phyloP scores from a whole-genome alignment of 2,329 filamentous ascomycete genomes.

The Grosmannia huntii region DNA sequence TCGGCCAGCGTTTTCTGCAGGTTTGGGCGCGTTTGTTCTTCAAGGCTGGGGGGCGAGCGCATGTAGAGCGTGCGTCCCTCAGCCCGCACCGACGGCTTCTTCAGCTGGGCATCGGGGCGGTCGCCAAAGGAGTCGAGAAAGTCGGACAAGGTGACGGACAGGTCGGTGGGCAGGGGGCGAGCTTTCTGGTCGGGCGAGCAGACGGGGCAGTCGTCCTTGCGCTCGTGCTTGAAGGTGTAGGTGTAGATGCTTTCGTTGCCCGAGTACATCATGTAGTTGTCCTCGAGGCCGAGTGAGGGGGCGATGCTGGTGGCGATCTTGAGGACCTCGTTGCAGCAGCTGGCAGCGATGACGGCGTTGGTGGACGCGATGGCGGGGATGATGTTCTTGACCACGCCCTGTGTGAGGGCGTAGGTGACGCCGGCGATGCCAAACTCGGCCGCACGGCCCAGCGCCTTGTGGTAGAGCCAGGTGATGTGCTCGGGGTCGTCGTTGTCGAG shows the following conservation, averaged over 20 bases:
- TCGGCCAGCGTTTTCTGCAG: conserved; percentile 65
- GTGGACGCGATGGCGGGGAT: conserved; percentile 97
- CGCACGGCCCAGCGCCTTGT: conserved; percentile 69
- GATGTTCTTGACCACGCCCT: conserved; percentile 98
- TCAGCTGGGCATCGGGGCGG: conserved; percentile 80
- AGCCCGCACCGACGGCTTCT: conserved; percentile 74
- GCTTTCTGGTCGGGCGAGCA: conserved; percentile 61
- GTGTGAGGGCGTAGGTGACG: conserved; percentile 89
- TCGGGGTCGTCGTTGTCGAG: conserved; percentile 95
- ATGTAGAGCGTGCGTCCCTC: conserved; percentile 83
- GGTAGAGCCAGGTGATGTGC: conserved; percentile 94
- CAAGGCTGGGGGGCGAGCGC: conserved; percentile 67
- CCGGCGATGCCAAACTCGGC: conserved; percentile 81
- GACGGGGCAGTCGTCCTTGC: conserved; percentile 88
- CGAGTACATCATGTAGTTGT: conserved; percentile 99
- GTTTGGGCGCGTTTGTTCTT: conserved; percentile 75
- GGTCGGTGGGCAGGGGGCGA: conserved; percentile 59
- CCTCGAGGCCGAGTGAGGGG: conserved; percentile 62
- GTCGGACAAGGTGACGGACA: conserved; percentile 59
- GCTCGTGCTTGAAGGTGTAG: conserved; percentile 90
- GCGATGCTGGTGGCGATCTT: conserved; percentile 81
- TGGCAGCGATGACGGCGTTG: conserved; percentile 90
- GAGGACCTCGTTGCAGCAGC: conserved; percentile 92
- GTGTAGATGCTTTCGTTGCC: conserved; percentile 94
- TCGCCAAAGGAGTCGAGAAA: conserved; percentile 75